Evolutionary conservation across 2,329 filamentous ascomycete genomes (phyloP).

Genomic region (Verticillium tricorpus): DNA sequence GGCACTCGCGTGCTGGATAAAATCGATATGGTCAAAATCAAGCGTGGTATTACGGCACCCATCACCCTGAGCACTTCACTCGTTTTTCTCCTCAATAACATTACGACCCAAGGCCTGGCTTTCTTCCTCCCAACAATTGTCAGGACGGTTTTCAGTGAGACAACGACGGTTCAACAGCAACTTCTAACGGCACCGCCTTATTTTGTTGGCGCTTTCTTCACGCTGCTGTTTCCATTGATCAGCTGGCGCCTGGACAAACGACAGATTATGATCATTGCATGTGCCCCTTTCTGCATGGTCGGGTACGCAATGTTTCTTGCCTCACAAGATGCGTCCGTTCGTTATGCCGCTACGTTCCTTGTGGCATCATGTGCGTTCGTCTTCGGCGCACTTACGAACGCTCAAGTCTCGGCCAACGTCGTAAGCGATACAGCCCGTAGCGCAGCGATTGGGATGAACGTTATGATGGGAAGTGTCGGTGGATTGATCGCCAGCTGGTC

Average conservation of each 20-base stretch:
- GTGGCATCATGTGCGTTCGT: conserved; percentile 59
- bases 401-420: conserved; percentile 63
- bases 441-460: conserved; percentile 56
- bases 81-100: conserved; percentile 62
- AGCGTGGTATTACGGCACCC: conserved; percentile 60
- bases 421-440: conserved; percentile 63
- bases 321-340: conserved; percentile 40
- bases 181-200: conserved; percentile 68
- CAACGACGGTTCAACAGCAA: conserved; percentile 56
- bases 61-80: conserved; percentile 44
- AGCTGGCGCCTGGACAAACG: conserved; percentile 56
- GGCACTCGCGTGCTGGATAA: conserved; percentile 60
- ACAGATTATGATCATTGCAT: conserved; percentile 54
- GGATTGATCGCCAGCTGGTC: conserved; percentile 14
- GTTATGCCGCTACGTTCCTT: conserved; percentile 66
- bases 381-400: conserved; percentile 60
- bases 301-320: conserved; percentile 68
- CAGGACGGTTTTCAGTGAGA: conserved; percentile 58
- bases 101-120: conserved; percentile 67
- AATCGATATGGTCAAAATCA: conserved; percentile 55
- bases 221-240: conserved; percentile 51
- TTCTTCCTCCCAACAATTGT: conserved; percentile 73
- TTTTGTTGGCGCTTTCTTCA: conserved; percentile 60
- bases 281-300: conserved; percentile 56
- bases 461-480: conserved; percentile 31